These are phyloP conservation scores for Tricholoma bakamatsutake DNA, from an alignment of 768 basidiomycete species.

Conservation along the genomic window DNA sequence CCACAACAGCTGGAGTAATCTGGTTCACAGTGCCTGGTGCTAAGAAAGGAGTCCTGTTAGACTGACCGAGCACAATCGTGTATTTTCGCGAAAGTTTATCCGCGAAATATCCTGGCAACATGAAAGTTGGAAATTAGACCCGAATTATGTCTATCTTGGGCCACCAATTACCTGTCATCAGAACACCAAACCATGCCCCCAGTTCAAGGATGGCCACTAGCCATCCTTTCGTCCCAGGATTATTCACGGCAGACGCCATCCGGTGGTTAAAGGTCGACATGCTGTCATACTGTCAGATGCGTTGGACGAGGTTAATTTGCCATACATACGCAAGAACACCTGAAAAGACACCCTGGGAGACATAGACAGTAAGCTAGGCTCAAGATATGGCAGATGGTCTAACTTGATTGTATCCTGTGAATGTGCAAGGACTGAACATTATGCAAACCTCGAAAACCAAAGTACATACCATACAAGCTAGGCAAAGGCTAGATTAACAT, in stretches of 20 bases:
- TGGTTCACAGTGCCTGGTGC: constrained; percentile 3
- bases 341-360: constrained; percentile 63
- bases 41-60: constrained; percentile 1
- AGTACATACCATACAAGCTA: constrained; percentile 42
- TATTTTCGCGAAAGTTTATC: constrained; percentile 73
- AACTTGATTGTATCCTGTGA: constrained; percentile 60
- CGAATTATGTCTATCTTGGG: neutral
- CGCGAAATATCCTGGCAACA: constrained; percentile 44
- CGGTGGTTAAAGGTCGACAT: constrained; percentile 47
- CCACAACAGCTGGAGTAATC: constrained; percentile 41
- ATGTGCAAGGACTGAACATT: neutral
- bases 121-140: neutral
- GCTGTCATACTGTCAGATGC: constrained; percentile 16
- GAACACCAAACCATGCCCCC: constrained; percentile 72
- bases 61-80: constrained; percentile 53
- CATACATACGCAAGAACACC: constrained; percentile 52
- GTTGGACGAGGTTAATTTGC: neutral
- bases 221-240: constrained; percentile 59
- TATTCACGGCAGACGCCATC: constrained; percentile 49
- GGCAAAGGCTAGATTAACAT: neutral
- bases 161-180: constrained; percentile 48
- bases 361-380: neutral
- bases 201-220: constrained; percentile 70
- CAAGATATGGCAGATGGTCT: neutral
- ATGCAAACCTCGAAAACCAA: neutral